Evolutionary conservation across 2,329 filamentous ascomycete species (phyloP), one percentile per base, ranked within the genome.

Genomic region (Metarhizium humberi): DNA sequence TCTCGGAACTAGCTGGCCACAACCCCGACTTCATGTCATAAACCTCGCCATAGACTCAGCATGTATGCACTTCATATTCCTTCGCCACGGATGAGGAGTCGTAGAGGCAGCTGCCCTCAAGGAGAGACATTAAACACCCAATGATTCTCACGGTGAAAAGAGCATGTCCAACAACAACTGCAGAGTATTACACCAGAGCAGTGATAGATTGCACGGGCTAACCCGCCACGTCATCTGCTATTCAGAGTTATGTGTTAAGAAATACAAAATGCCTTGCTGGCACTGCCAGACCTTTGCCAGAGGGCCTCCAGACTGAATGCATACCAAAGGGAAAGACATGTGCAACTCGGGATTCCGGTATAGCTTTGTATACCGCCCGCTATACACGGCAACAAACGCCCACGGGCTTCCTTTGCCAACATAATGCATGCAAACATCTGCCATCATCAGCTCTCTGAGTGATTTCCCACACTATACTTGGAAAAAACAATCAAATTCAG

Each of bases 331-430:
- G 14, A 47, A 51, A 51, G 40, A 47, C 51, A 11, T 47, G n/a
- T 38, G 48, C 48, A 50, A 20, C 16, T 50, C 25, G 45, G 45
- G 11, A 48, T 20, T 29, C 45, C 7, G 13, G 45, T 48, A 48
- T 30, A 48, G n/a, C 45, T 3, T 14, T 30, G 45, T 48, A 48
- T 48, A 48, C 45, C 45, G 20, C 45, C 45, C 45, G 45, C 45
- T 13, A 48, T 48, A 48, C 45, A 48, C 45, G 45, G 45, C 45
- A 48, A 48, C 45, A 30, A 56, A 56, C 55, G 53, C 56, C 56
- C 38, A 42, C 8, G 42, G 42, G 42, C 51, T 47, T 46, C 13
- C 30, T 18, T 53, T 49, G 36, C 43, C 45, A 46, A 53, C 52
- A 49, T 40, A 14, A 53, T 43, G 45, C 45, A 53, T 50, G 48